phyloP scores from a whole-genome alignment of 345 rosid species.

The Euclidium syriacum region DNA sequence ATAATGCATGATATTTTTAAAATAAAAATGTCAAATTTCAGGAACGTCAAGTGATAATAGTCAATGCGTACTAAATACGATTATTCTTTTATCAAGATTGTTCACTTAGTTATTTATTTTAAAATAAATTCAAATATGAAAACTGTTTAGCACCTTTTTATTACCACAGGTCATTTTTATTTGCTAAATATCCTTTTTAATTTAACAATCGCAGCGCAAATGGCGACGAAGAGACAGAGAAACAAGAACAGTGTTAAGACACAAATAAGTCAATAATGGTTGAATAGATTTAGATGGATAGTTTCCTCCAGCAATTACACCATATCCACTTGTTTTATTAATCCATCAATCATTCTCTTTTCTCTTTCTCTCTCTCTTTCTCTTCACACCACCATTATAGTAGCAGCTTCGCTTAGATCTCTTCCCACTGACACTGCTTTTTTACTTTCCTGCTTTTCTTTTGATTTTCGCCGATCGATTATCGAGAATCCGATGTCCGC shows the following conservation, averaged over 20 bases:
- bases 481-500: background rate
- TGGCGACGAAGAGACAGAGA: background rate
- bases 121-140: too few species aligned
- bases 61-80: too few species aligned
- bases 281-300: constrained; percentile 11
- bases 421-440: constrained; percentile 7
- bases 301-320: constrained; percentile 18
- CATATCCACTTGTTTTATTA: constrained; percentile 32
- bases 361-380: background rate
- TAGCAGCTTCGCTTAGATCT: constrained; percentile 20
- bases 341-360: constrained; percentile 22
- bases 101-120: too few species aligned
- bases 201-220: too few species aligned
- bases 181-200: too few species aligned
- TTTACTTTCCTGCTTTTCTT: background rate
- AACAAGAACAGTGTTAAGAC: constrained; percentile 10
- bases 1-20: too few species aligned
- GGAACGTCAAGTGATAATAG: too few species aligned
- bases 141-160: too few species aligned
- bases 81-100: too few species aligned
- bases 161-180: too few species aligned
- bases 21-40: too few species aligned
- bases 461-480: background rate
- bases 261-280: constrained; percentile 28
- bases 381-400: constrained; percentile 15